phyloP scores from a whole-genome alignment of 805 yeast genomes.

The Candida silvicultrix region DNA sequence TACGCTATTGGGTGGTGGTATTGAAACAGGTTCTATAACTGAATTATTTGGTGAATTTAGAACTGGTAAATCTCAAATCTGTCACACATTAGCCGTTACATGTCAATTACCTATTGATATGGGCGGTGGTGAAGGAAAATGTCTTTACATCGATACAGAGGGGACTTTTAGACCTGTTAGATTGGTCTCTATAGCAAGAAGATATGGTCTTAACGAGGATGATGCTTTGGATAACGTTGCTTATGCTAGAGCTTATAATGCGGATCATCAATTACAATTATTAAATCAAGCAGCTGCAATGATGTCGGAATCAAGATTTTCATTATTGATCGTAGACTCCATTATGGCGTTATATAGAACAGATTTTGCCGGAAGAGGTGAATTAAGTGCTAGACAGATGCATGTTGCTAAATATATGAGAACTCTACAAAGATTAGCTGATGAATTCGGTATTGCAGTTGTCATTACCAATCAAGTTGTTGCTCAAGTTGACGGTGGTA shows the following conservation, averaged over 20 bases:
- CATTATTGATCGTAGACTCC: slow-evolving; percentile 89
- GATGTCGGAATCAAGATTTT: slow-evolving; percentile 94
- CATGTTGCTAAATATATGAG: slow-evolving; percentile 93
- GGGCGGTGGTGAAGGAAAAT: slow-evolving; percentile 99
- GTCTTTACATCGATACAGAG: slow-evolving; percentile 92
- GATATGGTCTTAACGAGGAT: slow-evolving; percentile 87
- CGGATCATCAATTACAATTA: slow-evolving; percentile 89
- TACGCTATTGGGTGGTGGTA: slow-evolving; percentile 90
- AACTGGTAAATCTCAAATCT: slow-evolving; percentile 95
- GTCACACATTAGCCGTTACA: slow-evolving; percentile 95
- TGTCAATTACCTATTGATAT: slow-evolving; percentile 93
- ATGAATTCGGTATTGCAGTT: slow-evolving; percentile 96
- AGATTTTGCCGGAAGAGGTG: slow-evolving; percentile 94
- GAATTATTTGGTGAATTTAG: slow-evolving; percentile 96
- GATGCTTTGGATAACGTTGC: slow-evolving; percentile 97
- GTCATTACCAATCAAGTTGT: slow-evolving; percentile 95
- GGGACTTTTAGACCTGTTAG: slow-evolving; percentile 95
- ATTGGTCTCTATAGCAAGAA: slow-evolving; percentile 79
- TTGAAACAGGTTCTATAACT: slow-evolving; percentile 95
- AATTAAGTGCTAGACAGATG: slow-evolving; percentile 87
- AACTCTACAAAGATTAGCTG: slow-evolving; percentile 86
- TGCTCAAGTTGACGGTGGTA: slow-evolving; percentile 91
- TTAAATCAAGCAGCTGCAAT: slow-evolving; percentile 86
- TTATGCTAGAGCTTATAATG: slow-evolving; percentile 94
- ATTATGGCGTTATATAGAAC: slow-evolving; percentile 96